A percentile compares a stretch with the other conserved stretches of the same genome.
Conservation (phyloP, 2,329 filamentous ascomycete genomes). For the Colletotrichum sp. region DNA sequence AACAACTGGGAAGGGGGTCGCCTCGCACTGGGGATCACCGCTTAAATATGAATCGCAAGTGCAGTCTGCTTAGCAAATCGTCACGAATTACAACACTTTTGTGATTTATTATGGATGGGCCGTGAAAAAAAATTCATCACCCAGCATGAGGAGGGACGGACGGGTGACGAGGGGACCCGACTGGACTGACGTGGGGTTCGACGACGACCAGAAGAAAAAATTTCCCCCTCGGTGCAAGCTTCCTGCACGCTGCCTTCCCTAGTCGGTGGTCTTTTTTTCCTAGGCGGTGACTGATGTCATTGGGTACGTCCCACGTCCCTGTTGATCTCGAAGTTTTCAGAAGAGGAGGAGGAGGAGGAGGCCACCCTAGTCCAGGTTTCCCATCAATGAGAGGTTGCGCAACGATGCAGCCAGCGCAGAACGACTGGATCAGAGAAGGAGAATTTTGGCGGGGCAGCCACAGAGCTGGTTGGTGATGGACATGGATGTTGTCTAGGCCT, state of each 20-base stretch:
- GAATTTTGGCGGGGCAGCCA: neutral
- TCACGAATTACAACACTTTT: neutral
- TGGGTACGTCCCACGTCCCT: constrained; percentile 11
- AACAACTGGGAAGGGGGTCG: constrained; percentile 22
- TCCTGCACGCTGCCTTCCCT: neutral
- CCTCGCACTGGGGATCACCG: neutral
- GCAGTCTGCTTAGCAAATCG: constrained; percentile 14
- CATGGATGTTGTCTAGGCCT: neutral
- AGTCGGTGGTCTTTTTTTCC: neutral
- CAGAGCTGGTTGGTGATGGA: neutral
- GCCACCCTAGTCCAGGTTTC: neutral
- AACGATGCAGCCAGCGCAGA: neutral
- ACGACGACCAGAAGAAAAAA: neutral
- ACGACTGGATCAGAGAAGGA: neutral
- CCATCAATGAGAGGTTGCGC: neutral
- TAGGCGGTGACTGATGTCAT: constrained; percentile 17
- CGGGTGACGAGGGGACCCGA: neutral
- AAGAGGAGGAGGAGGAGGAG: neutral
- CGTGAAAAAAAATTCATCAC: neutral
- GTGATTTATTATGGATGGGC: neutral
- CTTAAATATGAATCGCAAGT: neutral
- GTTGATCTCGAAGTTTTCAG: constrained; percentile 16
- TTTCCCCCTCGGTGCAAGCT: neutral
- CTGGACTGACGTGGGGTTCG: neutral
- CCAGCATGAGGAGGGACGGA: neutral